Percentiles rank a stretch among this genome's conserved stretches.
Evolutionary conservation across 2,329 filamentous ascomycete species (phyloP).

Genomic region (Fusarium tjaetaba): DNA sequence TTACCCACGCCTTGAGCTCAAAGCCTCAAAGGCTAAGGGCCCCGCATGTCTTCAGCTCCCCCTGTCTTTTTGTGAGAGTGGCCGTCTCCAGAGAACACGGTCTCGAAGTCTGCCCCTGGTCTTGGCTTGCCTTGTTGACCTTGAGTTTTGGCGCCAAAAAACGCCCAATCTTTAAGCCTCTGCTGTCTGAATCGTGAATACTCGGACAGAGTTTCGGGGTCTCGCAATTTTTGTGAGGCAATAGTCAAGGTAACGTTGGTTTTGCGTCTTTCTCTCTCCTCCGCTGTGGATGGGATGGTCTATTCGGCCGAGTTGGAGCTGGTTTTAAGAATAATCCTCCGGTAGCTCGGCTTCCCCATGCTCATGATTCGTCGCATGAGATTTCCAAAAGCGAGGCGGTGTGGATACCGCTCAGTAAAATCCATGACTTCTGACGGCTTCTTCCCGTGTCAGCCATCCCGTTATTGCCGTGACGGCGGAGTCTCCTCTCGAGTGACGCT

Average conservation of each 20-base stretch:
- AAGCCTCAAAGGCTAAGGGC: conserved; percentile 2
- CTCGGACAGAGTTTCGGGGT: not conserved
- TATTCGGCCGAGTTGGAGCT: conserved; percentile 9
- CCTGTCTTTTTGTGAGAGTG: conserved; percentile 18
- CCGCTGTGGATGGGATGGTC: not conserved
- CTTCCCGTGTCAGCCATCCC: conserved; percentile 30
- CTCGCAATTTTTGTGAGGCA: not conserved
- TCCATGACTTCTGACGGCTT: conserved; percentile 5
- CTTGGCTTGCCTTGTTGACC: conserved; percentile 21
- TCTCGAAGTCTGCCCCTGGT: conserved; percentile 23
- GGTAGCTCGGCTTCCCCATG: conserved; percentile 7
- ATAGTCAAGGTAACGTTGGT: not conserved
- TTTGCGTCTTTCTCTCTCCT: not conserved
- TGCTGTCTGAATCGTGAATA: not conserved
- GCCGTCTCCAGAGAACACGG: conserved; percentile 28
- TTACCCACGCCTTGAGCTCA: conserved; percentile 14
- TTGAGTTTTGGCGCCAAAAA: conserved; percentile 19
- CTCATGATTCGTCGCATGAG: not conserved
- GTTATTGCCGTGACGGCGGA: conserved; percentile 27
- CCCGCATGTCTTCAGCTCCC: conserved; percentile 18
- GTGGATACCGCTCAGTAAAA: conserved; percentile 18
- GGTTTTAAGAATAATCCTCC: not conserved
- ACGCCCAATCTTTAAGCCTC: not conserved
- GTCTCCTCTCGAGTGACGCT: conserved; percentile 21
- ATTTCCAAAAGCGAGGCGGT: conserved; percentile 14